Conservation (phyloP, 2,329 filamentous ascomycete genomes). For the Colletotrichum sidae region DNA sequence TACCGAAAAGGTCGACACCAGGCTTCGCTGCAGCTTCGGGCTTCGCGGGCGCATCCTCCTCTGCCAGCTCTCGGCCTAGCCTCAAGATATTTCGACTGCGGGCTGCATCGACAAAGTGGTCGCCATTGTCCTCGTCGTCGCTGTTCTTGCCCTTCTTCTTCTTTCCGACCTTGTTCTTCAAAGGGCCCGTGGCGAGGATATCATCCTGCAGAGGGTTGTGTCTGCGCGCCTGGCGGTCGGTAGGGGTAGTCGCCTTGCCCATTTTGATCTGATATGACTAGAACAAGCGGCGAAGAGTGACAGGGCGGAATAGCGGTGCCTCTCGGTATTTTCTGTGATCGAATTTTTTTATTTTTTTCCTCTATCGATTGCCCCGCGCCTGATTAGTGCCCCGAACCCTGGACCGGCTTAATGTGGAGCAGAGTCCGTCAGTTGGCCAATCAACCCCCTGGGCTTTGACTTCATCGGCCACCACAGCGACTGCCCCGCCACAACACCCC, state of each 20-base stretch:
- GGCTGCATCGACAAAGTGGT: conserved; percentile 86
- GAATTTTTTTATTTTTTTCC: conserved; percentile 46
- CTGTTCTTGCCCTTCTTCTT: conserved; percentile 74
- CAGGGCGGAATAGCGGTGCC: conserved; percentile 25
- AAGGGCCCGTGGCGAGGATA: conserved; percentile 74
- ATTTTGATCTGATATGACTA: conserved; percentile 59
- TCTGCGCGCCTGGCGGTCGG: conserved; percentile 70
- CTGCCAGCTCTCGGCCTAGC: conserved; percentile 88
- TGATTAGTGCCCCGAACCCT: conserved; percentile 37
- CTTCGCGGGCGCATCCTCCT: conserved; percentile 73
- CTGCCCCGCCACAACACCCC: conserved; percentile 37
- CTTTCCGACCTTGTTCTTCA: conserved; percentile 82
- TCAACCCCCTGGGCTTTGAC: conserved; percentile 24
- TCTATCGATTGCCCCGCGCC: conserved; percentile 44
- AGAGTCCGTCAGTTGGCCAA: conserved; percentile 8
- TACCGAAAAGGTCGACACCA: conserved; percentile 75
- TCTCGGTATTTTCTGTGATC: conserved; percentile 28
- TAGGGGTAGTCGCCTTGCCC: conserved; percentile 80
- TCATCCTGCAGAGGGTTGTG: conserved; percentile 96
- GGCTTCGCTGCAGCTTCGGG: conserved; percentile 53
- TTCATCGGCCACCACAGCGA: conserved; percentile 35
- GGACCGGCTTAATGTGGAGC: conserved; percentile 27
- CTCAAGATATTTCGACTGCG: conserved; percentile 89
- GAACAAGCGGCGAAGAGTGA: conserved; percentile 25
- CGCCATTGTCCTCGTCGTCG: conserved; percentile 70